Percentiles rank a stretch among this genome's conserved stretches.
Conservation (phyloP, 495 filamentous ascomycete species). For the Cetradonia linearis region DNA sequence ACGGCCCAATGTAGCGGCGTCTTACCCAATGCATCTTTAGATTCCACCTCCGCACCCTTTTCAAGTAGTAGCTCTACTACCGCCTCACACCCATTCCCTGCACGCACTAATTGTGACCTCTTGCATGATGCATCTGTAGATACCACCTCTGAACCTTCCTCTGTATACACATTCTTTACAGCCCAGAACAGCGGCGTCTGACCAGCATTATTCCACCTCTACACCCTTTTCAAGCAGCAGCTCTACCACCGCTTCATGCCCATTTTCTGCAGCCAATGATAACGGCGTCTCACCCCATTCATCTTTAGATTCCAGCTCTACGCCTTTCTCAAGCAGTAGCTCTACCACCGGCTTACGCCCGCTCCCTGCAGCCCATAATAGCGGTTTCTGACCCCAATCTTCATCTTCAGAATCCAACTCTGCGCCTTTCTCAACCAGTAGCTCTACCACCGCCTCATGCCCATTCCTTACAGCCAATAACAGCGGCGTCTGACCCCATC, state of each 20-base stretch:
- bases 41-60: neutral
- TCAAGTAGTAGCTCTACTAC: neutral
- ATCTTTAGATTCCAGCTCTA: neutral
- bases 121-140: neutral
- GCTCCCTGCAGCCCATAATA: neutral
- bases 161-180: neutral
- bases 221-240: neutral
- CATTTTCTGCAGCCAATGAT: neutral
- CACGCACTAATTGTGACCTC: neutral
- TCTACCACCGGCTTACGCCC: neutral
- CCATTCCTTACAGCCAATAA: neutral
- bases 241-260: neutral
- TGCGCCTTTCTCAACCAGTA: neutral
- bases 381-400: neutral
- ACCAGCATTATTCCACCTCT: neutral
- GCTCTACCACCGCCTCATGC: neutral
- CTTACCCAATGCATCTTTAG: neutral
- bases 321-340: neutral
- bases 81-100: neutral
- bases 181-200: neutral
- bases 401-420: neutral
- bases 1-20: neutral
- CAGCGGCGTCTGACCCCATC: neutral
- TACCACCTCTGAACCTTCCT: neutral
- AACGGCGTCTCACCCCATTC: neutral